phyloP scores from a whole-genome alignment of 2,329 filamentous ascomycete genomes.

The Ophiosphaerella narmari region DNA sequence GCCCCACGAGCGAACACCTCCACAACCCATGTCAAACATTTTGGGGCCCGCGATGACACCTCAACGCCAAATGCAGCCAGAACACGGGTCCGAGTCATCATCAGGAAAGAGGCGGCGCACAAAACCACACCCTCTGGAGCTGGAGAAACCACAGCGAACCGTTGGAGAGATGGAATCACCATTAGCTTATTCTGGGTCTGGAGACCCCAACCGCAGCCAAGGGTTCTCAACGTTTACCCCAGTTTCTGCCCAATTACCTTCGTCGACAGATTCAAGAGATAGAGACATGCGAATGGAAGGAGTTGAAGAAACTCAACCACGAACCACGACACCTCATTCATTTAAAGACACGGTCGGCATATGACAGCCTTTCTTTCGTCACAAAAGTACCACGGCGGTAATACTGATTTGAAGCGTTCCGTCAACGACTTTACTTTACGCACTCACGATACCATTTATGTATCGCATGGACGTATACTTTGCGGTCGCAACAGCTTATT shows the following conservation, averaged over 20 bases:
- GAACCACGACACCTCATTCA: constrained; percentile 48
- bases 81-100: constrained; percentile 39
- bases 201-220: constrained; percentile 32
- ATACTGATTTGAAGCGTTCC: constrained; percentile 46
- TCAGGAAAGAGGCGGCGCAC: constrained; percentile 42
- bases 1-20: constrained; percentile 33
- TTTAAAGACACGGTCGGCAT: constrained; percentile 52
- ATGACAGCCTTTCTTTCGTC: constrained; percentile 45
- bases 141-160: constrained; percentile 34
- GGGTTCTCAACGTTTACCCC: constrained; percentile 43
- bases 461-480: constrained; percentile 43
- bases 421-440: constrained; percentile 43
- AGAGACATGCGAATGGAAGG: constrained; percentile 45
- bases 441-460: constrained; percentile 47
- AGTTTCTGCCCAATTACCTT: constrained; percentile 42
- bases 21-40: constrained; percentile 25
- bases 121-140: constrained; percentile 39
- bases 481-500: constrained; percentile 32
- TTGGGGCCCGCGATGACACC: constrained; percentile 31
- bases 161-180: constrained; percentile 39
- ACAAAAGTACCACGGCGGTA: constrained; percentile 46
- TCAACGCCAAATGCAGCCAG: constrained; percentile 32
- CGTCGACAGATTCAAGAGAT: constrained; percentile 38
- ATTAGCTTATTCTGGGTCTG: constrained; percentile 29
- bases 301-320: constrained; percentile 44